These are phyloP conservation scores for Juglanconis oblonga DNA, from an alignment of 2,329 filamentous ascomycete species.

Conservation along the genomic window DNA sequence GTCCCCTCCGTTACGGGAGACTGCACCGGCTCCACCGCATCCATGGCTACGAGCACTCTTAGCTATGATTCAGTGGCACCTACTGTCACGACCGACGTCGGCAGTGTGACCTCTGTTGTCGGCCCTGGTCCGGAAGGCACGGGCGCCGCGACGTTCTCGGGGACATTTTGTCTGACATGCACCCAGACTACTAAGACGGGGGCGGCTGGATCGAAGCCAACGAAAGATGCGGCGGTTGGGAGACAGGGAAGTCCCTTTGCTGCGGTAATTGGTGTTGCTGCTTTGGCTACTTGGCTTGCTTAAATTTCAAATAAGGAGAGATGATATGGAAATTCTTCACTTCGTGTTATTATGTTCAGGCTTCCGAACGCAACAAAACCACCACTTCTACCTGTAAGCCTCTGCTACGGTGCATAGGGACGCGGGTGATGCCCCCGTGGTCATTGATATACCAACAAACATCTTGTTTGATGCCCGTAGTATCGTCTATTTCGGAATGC, in stretches of 20 bases:
- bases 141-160: background rate
- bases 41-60: background rate
- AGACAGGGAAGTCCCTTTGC: background rate
- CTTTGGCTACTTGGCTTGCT: slow-evolving; percentile 1
- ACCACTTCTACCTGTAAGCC: too few relatives aligned
- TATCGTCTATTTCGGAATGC: too few relatives aligned
- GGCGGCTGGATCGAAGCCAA: background rate
- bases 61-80: background rate
- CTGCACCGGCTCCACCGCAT: background rate
- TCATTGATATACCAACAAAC: too few relatives aligned
- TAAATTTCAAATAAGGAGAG: too few relatives aligned
- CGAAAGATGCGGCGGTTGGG: background rate
- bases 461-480: too few relatives aligned
- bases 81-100: background rate
- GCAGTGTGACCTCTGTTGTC: background rate
- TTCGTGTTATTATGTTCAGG: too few relatives aligned
- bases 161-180: slow-evolving; percentile 3
- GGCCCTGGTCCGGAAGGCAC: background rate
- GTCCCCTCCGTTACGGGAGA: slow-evolving; percentile 12
- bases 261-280: background rate
- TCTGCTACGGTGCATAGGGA: too few relatives aligned
- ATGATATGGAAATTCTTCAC: too few relatives aligned
- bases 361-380: too few relatives aligned
- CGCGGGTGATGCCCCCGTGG: too few relatives aligned
- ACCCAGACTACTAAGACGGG: background rate